Conservation (phyloP, 257 asterid genomes). For the Primulina huaijiensis region DNA sequence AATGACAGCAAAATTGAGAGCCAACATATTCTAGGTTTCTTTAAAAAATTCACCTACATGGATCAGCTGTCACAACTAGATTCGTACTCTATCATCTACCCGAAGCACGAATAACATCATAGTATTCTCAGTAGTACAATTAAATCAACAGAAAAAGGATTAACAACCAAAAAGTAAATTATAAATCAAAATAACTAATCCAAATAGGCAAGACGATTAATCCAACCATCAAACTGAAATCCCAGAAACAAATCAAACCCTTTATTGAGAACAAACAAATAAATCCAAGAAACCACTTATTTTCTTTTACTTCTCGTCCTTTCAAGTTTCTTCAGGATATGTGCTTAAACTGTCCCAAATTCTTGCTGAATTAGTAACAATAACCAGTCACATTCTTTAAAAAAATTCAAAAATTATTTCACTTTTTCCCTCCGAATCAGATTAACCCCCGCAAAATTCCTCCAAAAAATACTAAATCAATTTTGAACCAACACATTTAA, state of each 20-base stretch:
- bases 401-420: constrained; percentile 4
- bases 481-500: constrained; percentile 14
- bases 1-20: background rate
- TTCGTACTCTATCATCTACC: constrained; percentile 20
- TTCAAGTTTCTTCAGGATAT: constrained; percentile 15
- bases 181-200: constrained; percentile 14
- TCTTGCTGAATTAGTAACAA: constrained; percentile 23
- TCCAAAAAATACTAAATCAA: constrained; percentile 5
- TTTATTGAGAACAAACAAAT: constrained; percentile 15
- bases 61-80: constrained; percentile 10
- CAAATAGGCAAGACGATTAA: constrained; percentile 21
- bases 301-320: background rate
- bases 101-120: background rate
- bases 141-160: constrained; percentile 5
- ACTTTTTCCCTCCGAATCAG: constrained; percentile 27
- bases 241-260: constrained; percentile 15
- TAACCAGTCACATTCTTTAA: constrained; percentile 23
- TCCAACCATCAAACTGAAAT: constrained; percentile 19
- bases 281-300: constrained; percentile 16
- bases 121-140: constrained; percentile 15
- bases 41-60: background rate
- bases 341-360: constrained; percentile 1
- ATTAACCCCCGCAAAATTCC: constrained; percentile 13
- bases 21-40: constrained; percentile 11
- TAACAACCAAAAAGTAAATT: background rate